Conservation (phyloP, 108 stramenopile species). For the Hondaea fermentalgiana region DNA sequence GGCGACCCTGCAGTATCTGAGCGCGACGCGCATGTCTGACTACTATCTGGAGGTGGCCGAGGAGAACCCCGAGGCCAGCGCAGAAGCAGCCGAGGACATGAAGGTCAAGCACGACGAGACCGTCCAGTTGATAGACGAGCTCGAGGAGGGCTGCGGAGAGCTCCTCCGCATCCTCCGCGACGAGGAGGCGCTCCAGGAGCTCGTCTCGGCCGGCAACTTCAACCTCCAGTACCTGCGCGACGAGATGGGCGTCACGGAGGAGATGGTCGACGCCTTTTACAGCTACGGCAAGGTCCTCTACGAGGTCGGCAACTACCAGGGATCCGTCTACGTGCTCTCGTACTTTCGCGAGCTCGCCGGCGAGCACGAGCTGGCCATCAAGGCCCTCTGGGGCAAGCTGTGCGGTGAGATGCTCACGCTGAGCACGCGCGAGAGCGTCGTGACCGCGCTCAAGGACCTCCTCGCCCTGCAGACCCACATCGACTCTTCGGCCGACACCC, state of each 20-base stretch:
- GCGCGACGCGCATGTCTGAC: conserved; percentile 82
- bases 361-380: conserved; percentile 46
- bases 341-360: conserved; percentile 30
- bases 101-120: conserved; percentile 39
- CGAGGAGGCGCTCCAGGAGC: conserved; percentile 50
- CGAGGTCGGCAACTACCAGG: conserved; percentile 78
- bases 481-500: conserved; percentile 53
- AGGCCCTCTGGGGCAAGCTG: conserved; percentile 82
- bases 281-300: conserved; percentile 76
- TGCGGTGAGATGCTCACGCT: conserved; percentile 72
- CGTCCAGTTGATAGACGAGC: conserved; percentile 60
- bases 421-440: conserved; percentile 65
- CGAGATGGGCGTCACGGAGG: conserved; percentile 54
- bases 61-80: conserved; percentile 14
- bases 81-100: conserved; percentile 11
- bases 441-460: conserved; percentile 67
- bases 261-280: conserved; percentile 50
- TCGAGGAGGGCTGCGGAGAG: conserved; percentile 57
- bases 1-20: conserved; percentile 63
- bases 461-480: conserved; percentile 69
- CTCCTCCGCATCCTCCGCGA: conserved; percentile 62
- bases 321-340: conserved; percentile 47
- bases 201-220: conserved; percentile 63
- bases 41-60: conserved; percentile 61
- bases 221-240: conserved; percentile 55